These are phyloP conservation scores for Mesembryanthemum crystallinum DNA, from an alignment of 148 eudicot species.

Conservation along the genomic window DNA sequence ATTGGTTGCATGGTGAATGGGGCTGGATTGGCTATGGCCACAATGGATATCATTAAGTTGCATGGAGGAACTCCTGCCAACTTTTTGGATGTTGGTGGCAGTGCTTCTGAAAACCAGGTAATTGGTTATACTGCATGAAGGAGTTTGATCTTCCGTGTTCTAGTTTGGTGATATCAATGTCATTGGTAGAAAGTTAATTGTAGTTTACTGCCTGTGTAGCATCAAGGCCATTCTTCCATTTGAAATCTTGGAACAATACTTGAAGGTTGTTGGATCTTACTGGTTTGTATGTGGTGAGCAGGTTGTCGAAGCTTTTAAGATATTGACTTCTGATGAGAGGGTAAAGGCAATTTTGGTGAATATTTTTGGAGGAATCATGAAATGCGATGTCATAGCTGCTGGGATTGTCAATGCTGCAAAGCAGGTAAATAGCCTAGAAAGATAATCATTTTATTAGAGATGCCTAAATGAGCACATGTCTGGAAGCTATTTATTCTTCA, in stretches of 20 bases:
- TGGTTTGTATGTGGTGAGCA: not conserved
- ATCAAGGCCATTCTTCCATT: not conserved
- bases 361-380: slow-evolving; percentile 99
- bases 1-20: slow-evolving; percentile 99
- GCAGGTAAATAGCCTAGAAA: slow-evolving; percentile 37
- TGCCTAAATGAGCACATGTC: not conserved
- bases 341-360: slow-evolving; percentile 95
- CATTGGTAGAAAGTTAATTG: not conserved
- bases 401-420: slow-evolving; percentile 98
- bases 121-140: slow-evolving; percentile 3
- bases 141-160: not conserved
- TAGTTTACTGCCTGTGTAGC: not conserved
- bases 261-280: not conserved
- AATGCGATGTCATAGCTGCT: slow-evolving; percentile 96
- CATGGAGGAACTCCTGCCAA: slow-evolving; percentile 99
- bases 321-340: slow-evolving; percentile 92
- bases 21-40: slow-evolving; percentile 99
- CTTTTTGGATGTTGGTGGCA: slow-evolving; percentile 97
- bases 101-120: slow-evolving; percentile 96
- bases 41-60: slow-evolving; percentile 96
- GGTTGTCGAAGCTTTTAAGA: slow-evolving; percentile 88
- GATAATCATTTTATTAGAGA: not conserved
- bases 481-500: not conserved
- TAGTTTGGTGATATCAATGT: not conserved
- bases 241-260: not conserved